Conservation (phyloP, 345 rosid genomes). For the Gossypium thurberi region DNA sequence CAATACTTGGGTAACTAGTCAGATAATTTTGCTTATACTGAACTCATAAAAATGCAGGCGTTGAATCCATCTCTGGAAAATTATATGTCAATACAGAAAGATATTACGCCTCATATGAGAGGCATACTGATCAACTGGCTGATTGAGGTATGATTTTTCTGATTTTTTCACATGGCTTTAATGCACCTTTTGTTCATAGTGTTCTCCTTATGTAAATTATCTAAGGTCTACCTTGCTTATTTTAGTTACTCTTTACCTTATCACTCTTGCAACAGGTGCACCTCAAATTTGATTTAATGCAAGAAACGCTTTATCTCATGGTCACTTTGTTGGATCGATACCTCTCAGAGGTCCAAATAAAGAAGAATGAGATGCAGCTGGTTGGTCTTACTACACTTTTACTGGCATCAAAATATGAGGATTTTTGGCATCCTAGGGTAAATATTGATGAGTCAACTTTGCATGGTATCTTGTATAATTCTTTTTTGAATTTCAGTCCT, state of each 20-base stretch:
- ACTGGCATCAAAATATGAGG: conserved; percentile 93
- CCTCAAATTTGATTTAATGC: conserved; percentile 78
- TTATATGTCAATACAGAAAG: conserved; percentile 57
- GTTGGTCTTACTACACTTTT: conserved; percentile 82
- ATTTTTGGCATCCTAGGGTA: conserved; percentile 98
- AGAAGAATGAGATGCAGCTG: conserved; percentile 80
- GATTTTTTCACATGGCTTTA: background rate
- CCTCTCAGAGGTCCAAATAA: conserved; percentile 68
- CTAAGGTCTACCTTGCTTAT: conserved; percentile 13
- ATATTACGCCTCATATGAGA: conserved; percentile 66
- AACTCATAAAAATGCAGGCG: conserved; percentile 40
- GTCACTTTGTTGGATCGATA: conserved; percentile 64
- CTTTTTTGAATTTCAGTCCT: background rate
- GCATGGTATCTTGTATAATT: background rate
- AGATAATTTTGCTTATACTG: conserved; percentile 13
- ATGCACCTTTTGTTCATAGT: conserved; percentile 4
- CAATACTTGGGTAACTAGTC: background rate
- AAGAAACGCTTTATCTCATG: conserved; percentile 87
- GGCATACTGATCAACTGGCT: conserved; percentile 95
- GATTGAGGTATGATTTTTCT: conserved; percentile 53
- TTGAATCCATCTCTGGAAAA: conserved; percentile 40
- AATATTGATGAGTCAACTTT: background rate
- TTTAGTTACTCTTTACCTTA: conserved; percentile 10
- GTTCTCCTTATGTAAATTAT: background rate
- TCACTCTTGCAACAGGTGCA: conserved; percentile 56